Base-by-base conservation (phyloP, 164 flowering plant species). In the Cinnamomum micranthum region DNA sequence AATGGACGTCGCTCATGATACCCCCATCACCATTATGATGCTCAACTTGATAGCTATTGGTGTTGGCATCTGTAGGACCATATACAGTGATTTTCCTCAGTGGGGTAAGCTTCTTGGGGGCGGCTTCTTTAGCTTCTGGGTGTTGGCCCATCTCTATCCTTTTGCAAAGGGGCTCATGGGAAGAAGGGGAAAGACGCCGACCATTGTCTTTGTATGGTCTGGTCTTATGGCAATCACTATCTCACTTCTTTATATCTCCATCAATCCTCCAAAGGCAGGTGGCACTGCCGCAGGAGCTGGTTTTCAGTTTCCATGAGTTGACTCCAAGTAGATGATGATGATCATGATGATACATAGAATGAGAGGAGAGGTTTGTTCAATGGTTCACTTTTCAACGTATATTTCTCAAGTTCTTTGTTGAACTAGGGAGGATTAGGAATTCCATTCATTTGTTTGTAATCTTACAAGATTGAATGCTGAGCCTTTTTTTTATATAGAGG, bases 81-180 rank as follows among this genome's bases (percentile, higher is more conserved):
- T 91, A 0, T 89, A 88, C 81, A 82, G 87, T 55, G 4, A 87
- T 3, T 55, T 71, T 0, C 93, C 93, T 17, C 83, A 85, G 62
- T 91, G 96, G 93, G 87, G 90, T 66, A 87, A 87, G 85, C 79
- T 90, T 50, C 66, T 89, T 0, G 95, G 93, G 1, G 93, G 95
- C 0, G 92, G 86, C 0, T 91, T 91, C 79, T 91, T 91, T 62
- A 87, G 92, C 79, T 87, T 90, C 68, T 91, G 96, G 96, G 96
- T 91, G 63, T 78, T 91, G 80, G 88, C 87, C 19, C 96, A 91
- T 81, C 71, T 88, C 73, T 91, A 91, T 67, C 96, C 96, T 1
- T 91, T 91, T 25, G 96, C 96, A 2, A 91, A 91, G 52, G 96
- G 96, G 4, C 75, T 91, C 78, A 90, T 91, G 93, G 96, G 96